Base-by-base conservation (phyloP, 495 filamentous ascomycete species). In the Penicillium maclennaniae region DNA sequence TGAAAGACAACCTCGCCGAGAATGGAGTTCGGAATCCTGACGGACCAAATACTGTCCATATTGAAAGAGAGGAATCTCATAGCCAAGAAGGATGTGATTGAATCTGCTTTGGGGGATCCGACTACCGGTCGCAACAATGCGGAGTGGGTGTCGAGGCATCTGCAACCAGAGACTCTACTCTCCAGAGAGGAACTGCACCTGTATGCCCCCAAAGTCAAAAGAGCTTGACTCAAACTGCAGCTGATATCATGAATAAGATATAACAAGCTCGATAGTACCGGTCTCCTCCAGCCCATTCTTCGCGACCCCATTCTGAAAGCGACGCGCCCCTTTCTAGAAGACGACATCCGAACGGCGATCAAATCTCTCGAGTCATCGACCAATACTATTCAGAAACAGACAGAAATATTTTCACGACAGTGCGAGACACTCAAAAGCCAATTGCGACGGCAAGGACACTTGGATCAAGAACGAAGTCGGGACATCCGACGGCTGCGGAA, bases 161-260 rank as follows among this genome's bases (percentile, higher is more conserved):
- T 76, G 21, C 58, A 40, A 36, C 52, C 58, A 1, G 64, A 69
- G 37, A 72, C 70, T 6, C 58, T 77, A 21, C 61, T 77, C 38
- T 74, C 72, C 8, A 61, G 65, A 38, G 74, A 77, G 44, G 74
- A 77, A 55, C 56, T 73, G 14, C 49, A 47, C 39, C 44, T 75
- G 74, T 74, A 63, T 34, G 63, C 15, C 36, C 23, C 37, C n/a
- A 20, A 40, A 26, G 50, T 23, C 1, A 26, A 27, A 26, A 8
- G 5, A n/a, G 21, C 4, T 14, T 34, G 9, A 17, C 47, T 15
- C 20, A 9, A 19, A 1, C 15, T 3, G 9, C 2, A 17, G 44
- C 58, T 61, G 41, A 65, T 27, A 1, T 6, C 3, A 27, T 17
- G n/a, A 5, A 6, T 1, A 14, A 77, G 74, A 45, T 70, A 70